These are phyloP conservation scores for Angomonas desouzai DNA, from an alignment of 208 protist genomes.

Conservation along the genomic window DNA sequence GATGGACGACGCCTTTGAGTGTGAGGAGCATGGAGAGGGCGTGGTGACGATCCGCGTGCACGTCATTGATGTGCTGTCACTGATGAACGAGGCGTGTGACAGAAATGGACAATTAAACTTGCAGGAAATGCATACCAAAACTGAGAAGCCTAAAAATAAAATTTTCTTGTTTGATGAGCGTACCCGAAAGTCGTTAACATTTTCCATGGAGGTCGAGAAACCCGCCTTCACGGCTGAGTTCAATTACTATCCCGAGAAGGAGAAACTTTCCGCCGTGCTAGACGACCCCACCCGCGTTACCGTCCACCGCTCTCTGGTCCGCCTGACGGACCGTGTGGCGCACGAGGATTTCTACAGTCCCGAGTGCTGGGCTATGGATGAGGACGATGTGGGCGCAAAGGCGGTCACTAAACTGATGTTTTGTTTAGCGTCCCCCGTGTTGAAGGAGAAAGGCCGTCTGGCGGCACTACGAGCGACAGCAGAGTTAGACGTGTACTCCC, in stretches of 20 bases:
- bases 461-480: not conserved
- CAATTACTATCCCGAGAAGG: not conserved
- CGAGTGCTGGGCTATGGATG: no score
- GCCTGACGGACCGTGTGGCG: not conserved
- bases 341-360: not conserved
- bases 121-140: not conserved
- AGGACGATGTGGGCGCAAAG: not conserved
- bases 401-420: not conserved
- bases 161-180: not conserved
- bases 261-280: not conserved
- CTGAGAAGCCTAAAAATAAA: not conserved
- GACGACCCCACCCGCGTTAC: not conserved
- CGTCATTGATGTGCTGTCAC: constrained; percentile 7
- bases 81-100: not conserved
- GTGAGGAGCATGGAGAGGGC: not conserved
- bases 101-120: not conserved
- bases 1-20: constrained; percentile 3
- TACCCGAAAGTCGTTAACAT: not conserved
- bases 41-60: not conserved
- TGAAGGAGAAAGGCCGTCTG: not conserved
- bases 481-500: not conserved
- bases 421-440: not conserved
- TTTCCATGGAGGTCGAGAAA: not conserved
- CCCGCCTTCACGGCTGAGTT: constrained; percentile 3
- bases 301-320: not conserved